Evolutionary conservation across 2,329 filamentous ascomycete genomes (phyloP), one percentile per base, ranked within the genome.

Genomic region (Xylaria digitata): DNA sequence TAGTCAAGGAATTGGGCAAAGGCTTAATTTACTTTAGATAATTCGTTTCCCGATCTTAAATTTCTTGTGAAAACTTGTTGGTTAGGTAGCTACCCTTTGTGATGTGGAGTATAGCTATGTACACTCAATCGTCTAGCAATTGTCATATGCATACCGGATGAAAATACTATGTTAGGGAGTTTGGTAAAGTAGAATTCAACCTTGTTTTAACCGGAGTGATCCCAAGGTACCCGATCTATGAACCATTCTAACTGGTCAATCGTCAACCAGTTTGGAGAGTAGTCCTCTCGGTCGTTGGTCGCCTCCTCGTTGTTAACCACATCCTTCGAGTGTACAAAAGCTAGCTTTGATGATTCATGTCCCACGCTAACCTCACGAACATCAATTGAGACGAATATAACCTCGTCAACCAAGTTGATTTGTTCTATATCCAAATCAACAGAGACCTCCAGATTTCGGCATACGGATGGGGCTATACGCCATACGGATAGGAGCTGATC

Each of bases 241-340:
- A 67, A 65, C 61, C 65, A 67, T 64, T 67, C 65, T 5, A 61
- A 34, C 6, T 61, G 17, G 5, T 61, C 61, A 49, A 54, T 30
- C 1, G 23, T 42, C 4, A 53, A 13, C 61, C 61, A 65, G 21
- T 65, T 32, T 3, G 52, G 65, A 9, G 2, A 4, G 15, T 61
- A 57, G 5, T 30, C 30, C 9, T 7, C 15, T 3, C 23, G 43
- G 8, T 64, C 37, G 9, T 23, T 17, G 2, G 17, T 52, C 7
- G 23, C 9, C 37, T 48, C n/a, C 21, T 60, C 23, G 4, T 45
- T 55, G 9, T 8, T 1, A 15, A 59, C 17, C 1, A 7, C 8
- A 17, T 50, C 32, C 6, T 56, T 52, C 6, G 65, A 57, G n/a
- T 52, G 55, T 6, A 13, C 2, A 37, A 59, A 63, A 11, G 17